Evolutionary conservation across 208 protist species (phyloP), one percentile per base, ranked within the genome.

Genomic region (Strigomonas galati): DNA sequence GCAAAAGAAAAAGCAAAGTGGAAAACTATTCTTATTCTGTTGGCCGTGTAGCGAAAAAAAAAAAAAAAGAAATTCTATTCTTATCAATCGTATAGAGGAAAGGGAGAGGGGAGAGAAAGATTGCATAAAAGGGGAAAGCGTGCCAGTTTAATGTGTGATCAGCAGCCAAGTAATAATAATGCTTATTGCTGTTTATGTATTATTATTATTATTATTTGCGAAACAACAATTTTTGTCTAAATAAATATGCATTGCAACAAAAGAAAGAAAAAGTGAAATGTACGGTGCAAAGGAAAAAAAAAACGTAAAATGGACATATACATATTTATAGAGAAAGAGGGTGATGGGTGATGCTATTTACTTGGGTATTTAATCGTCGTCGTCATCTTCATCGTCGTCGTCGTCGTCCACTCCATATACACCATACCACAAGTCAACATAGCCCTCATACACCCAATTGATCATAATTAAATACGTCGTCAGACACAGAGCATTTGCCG

Each of bases 351-450:
- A 6, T 44, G 6, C 37, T 44, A 17, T 14, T 44, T 44, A 14
- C n/a, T n/a, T n/a, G n/a, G 35, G 35, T 40, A 67, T 56, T 21
- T 57, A 37, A 21, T 32, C 9, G 27, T 4, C 9, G 2, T 31
- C 37, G 21, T 67, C 40, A 17, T 68, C 24, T 44, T 88, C 69
- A 44, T 87, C 78, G 23, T 88, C 79, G 17, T 85, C 79, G 35
- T 85, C 79, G 66, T 88, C 82, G 14, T 87, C 82, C 7, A 84
- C 19, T 12, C 80, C 80, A 46, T 90, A 93, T 24, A 93, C 83
- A 4, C 87, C 87, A 48, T 85, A 80, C 81, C 87, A 90, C 27
- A 93, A 63, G 58, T 93, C 87, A 5, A 90, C 81, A 59, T 93
- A 87, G 28, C 81, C 83, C 43, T 87, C 72, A 54, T 90, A 89